Conservation (phyloP, 2,329 filamentous ascomycete species). For the Ceratocystiopsis sp. region DNA sequence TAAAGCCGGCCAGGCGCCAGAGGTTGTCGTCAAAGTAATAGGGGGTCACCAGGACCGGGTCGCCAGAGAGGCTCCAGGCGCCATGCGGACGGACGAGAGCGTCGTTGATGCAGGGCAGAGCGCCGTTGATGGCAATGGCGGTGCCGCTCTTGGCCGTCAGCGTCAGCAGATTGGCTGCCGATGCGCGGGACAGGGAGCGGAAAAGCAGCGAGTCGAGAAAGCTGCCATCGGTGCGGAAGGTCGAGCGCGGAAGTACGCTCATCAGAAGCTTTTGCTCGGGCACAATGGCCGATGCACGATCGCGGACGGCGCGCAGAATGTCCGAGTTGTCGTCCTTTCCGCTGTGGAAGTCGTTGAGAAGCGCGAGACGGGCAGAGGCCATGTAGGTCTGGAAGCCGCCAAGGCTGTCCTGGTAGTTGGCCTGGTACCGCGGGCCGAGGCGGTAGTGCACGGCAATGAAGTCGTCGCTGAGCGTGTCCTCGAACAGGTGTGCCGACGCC, state of each 20-base stretch:
- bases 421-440: conserved; percentile 77
- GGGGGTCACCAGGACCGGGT: conserved; percentile 64
- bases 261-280: conserved; percentile 69
- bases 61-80: conserved; percentile 64
- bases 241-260: conserved; percentile 63
- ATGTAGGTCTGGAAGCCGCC: conserved; percentile 94
- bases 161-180: conserved; percentile 49
- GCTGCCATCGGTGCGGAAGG: conserved; percentile 65
- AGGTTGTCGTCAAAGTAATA: conserved; percentile 79
- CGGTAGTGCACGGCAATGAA: conserved; percentile 80
- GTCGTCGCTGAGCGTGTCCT: conserved; percentile 78
- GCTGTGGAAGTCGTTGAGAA: conserved; percentile 84
- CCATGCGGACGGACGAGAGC: conserved; percentile 70
- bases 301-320: conserved; percentile 73
- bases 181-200: conserved; percentile 55
- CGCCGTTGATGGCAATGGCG: conserved; percentile 72
- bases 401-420: conserved; percentile 92
- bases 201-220: conserved; percentile 64
- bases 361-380: conserved; percentile 75
- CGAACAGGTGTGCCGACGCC: conserved; percentile 76
- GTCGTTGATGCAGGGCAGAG: conserved; percentile 74
- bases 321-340: conserved; percentile 85
- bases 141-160: conserved; percentile 58
- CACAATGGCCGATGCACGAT: conserved; percentile 66
- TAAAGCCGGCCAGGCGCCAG: conserved; percentile 86